Evolutionary conservation across 441 rosid genomes (phyloP).

Genomic region (Caryocar brasiliense): DNA sequence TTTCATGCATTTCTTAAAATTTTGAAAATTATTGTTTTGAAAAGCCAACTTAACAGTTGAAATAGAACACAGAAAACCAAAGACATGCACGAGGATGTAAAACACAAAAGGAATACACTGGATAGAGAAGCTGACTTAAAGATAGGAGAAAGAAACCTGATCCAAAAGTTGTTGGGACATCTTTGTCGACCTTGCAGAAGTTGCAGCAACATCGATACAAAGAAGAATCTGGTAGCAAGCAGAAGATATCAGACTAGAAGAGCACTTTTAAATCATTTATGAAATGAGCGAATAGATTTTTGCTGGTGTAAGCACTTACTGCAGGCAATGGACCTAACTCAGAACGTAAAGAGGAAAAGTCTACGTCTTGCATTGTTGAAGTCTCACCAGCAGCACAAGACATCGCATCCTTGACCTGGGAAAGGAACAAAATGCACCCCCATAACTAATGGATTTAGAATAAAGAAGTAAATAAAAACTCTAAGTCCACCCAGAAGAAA

Average conservation of each 20-base stretch:
- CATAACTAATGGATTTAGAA: slow-evolving; percentile 2
- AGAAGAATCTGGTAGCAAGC: slow-evolving; percentile 67
- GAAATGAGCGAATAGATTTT: slow-evolving; percentile 5
- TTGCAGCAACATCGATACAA: slow-evolving; percentile 88
- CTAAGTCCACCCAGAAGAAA: neutral
- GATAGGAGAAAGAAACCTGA: too few relatives aligned
- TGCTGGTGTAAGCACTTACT: slow-evolving; percentile 39
- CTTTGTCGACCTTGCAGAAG: slow-evolving; percentile 73
- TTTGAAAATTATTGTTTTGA: too few relatives aligned
- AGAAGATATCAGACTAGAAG: slow-evolving; percentile 13
- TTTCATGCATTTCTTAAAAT: too few relatives aligned
- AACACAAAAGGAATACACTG: too few relatives aligned
- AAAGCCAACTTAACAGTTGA: too few relatives aligned
- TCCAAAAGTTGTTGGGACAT: slow-evolving; percentile 77
- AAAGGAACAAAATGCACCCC: slow-evolving; percentile 11
- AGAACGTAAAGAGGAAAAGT: slow-evolving; percentile 61
- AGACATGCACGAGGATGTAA: slow-evolving; percentile 1
- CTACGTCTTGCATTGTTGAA: slow-evolving; percentile 67
- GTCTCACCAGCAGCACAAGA: slow-evolving; percentile 76
- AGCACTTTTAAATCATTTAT: neutral
- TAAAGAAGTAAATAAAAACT: neutral
- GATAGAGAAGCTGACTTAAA: too few relatives aligned
- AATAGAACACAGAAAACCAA: slow-evolving; percentile 1
- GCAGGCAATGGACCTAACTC: slow-evolving; percentile 86
- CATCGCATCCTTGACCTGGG: slow-evolving; percentile 79